These are phyloP conservation scores for Groenewaldozyma sp. DNA, from an alignment of 1,139 yeast genomes.

Conservation along the genomic window DNA sequence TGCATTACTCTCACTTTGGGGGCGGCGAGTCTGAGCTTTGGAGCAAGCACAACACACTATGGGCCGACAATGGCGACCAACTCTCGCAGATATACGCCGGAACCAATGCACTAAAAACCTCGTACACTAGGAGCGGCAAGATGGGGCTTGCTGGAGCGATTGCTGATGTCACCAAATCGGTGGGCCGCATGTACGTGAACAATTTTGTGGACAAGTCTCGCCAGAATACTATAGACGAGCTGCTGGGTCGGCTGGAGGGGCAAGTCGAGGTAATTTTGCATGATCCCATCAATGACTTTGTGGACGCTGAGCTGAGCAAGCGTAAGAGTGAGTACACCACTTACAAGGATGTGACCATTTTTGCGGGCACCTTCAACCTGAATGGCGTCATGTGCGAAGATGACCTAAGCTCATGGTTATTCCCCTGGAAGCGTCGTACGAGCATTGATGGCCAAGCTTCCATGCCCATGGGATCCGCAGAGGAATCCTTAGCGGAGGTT, in stretches of 20 bases:
- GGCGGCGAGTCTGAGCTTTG: slow-evolving; percentile 40
- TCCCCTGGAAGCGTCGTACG: slow-evolving; percentile 40
- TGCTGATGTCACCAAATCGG: slow-evolving; percentile 93
- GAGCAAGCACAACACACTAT: slow-evolving; percentile 63
- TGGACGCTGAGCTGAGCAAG: slow-evolving; percentile 48
- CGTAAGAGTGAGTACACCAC: slow-evolving; percentile 52
- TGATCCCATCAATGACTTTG: slow-evolving; percentile 84
- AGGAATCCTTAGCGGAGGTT: slow-evolving; percentile 47
- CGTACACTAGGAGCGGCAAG: slow-evolving; percentile 88
- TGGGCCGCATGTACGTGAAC: slow-evolving; percentile 89
- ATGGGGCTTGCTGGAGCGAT: slow-evolving; percentile 95
- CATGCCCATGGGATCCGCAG: slow-evolving; percentile 19
- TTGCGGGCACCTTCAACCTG: slow-evolving; percentile 82
- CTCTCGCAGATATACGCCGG: slow-evolving; percentile 95
- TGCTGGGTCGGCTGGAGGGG: slow-evolving; percentile 70
- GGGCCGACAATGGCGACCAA: slow-evolving; percentile 99
- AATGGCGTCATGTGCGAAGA: slow-evolving; percentile 55
- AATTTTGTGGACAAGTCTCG: slow-evolving; percentile 89
- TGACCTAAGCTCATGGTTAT: slow-evolving; percentile 72
- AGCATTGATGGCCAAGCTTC: not conserved
- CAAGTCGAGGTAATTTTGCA: slow-evolving; percentile 66
- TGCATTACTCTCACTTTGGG: slow-evolving; percentile 41
- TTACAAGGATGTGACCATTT: slow-evolving; percentile 49
- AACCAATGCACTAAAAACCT: slow-evolving; percentile 89
- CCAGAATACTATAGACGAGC: slow-evolving; percentile 75